Evolutionary conservation across 2,329 filamentous ascomycete species (phyloP).

Genomic region (Coniella vitis): DNA sequence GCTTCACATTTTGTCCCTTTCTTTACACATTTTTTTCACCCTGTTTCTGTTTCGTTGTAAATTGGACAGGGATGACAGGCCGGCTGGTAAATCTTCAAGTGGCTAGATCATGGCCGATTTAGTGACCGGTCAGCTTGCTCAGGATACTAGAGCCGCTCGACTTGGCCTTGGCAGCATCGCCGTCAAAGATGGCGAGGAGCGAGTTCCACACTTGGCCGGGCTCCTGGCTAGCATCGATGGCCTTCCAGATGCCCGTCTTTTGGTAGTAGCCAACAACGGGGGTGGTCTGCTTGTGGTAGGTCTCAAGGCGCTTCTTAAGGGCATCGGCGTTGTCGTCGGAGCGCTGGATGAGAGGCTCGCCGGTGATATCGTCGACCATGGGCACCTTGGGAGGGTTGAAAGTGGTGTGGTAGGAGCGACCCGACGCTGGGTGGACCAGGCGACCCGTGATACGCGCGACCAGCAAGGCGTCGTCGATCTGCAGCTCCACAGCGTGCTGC

Average conservation of each 20-base stretch:
- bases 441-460: slow-evolving; percentile 96
- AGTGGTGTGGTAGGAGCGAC: slow-evolving; percentile 94
- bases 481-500: slow-evolving; percentile 90
- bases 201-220: slow-evolving; percentile 94
- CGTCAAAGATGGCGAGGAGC: slow-evolving; percentile 75
- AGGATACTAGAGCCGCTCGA: slow-evolving; percentile 33
- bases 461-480: slow-evolving; percentile 91
- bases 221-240: slow-evolving; percentile 92
- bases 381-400: slow-evolving; percentile 94
- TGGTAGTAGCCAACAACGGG: slow-evolving; percentile 96
- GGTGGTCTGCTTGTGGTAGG: slow-evolving; percentile 89
- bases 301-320: slow-evolving; percentile 86
- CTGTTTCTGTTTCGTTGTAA: too few species aligned
- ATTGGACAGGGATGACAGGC: too few species aligned
- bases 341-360: slow-evolving; percentile 92
- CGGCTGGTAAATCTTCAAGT: too few species aligned
- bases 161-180: slow-evolving; percentile 45
- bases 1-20: too few species aligned
- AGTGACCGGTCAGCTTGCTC: slow-evolving; percentile 30
- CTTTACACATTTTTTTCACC: neutral
- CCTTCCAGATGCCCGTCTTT: slow-evolving; percentile 94
- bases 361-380: slow-evolving; percentile 96
- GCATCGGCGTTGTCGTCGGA: slow-evolving; percentile 96
- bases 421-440: slow-evolving; percentile 89
- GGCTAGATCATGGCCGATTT: neutral